These are phyloP conservation scores for Nothophaeocryptopus gaeumannii DNA, from an alignment of 2,329 filamentous ascomycete genomes.

Conservation along the genomic window DNA sequence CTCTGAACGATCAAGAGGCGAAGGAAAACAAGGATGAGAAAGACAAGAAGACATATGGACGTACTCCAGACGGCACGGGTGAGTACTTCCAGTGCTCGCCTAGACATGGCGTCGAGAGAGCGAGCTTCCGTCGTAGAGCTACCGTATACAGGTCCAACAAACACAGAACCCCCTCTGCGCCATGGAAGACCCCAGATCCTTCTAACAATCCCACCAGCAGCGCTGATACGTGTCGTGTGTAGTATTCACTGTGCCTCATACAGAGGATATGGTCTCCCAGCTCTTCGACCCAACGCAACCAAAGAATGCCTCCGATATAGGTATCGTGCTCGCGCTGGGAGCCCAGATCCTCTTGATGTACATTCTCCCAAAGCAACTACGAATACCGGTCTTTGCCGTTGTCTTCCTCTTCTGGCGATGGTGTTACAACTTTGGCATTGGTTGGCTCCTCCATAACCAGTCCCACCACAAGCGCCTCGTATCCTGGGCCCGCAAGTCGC, in stretches of 20 bases:
- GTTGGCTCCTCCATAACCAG: constrained; percentile 81
- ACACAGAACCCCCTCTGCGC: neutral
- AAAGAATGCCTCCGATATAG: constrained; percentile 84
- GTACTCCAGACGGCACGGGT: constrained; percentile 89
- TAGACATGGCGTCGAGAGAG: constrained; percentile 1
- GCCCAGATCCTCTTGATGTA: constrained; percentile 73
- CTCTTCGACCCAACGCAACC: constrained; percentile 90
- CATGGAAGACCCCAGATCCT: too few species aligned
- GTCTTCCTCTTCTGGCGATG: constrained; percentile 91
- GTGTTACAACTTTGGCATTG: constrained; percentile 91
- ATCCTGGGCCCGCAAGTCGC: constrained; percentile 80
- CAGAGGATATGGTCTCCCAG: constrained; percentile 98
- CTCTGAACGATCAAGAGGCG: constrained; percentile 51
- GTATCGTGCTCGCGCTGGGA: constrained; percentile 75
- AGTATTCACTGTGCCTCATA: constrained; percentile 96
- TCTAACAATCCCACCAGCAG: constrained; percentile 6
- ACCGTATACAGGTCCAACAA: constrained; percentile 11
- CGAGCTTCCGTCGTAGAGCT: constrained; percentile 10
- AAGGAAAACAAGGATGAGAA: constrained; percentile 49
- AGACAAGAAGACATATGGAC: constrained; percentile 78
- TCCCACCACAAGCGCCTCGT: constrained; percentile 85
- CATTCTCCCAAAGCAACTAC: constrained; percentile 65
- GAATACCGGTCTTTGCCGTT: constrained; percentile 73
- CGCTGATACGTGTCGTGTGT: constrained; percentile 28
- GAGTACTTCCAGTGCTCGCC: constrained; percentile 42